A percentile compares a stretch with the other conserved stretches of the same genome.
Evolutionary conservation across 2,329 filamentous ascomycete species (phyloP).

Genomic region (Calonectria fujianensis): DNA sequence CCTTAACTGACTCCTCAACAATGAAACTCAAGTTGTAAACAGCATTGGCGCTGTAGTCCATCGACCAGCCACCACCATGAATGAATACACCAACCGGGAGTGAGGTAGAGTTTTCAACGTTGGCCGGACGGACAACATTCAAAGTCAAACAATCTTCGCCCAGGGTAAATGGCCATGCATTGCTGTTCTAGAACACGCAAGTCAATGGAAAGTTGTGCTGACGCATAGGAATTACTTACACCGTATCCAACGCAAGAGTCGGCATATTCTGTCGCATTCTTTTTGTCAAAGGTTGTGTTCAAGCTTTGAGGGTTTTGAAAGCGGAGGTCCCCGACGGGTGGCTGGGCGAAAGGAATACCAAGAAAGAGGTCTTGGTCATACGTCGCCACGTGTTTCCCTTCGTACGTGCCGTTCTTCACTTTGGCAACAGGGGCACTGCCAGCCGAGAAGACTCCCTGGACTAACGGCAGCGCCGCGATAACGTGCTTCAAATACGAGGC

Average conservation of each 20-base stretch:
- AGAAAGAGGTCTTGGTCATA: constrained; percentile 50
- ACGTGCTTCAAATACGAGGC: constrained; percentile 21
- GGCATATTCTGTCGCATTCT: constrained; percentile 49
- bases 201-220: not conserved
- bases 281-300: constrained; percentile 38
- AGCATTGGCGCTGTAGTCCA: constrained; percentile 65
- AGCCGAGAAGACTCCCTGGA: constrained; percentile 14
- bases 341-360: constrained; percentile 50
- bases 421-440: constrained; percentile 31
- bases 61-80: constrained; percentile 62
- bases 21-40: constrained; percentile 78
- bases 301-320: constrained; percentile 32
- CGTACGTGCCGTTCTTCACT: constrained; percentile 49
- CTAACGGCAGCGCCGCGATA: constrained; percentile 22
- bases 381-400: constrained; percentile 48
- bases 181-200: constrained; percentile 39
- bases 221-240: constrained; percentile 24
- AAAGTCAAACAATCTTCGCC: constrained; percentile 50
- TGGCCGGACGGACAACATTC: constrained; percentile 47
- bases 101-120: constrained; percentile 28
- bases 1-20: constrained; percentile 64
- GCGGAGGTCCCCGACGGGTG: constrained; percentile 27
- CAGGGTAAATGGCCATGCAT: constrained; percentile 45
- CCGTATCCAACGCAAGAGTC: constrained; percentile 53
- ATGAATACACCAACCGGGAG: constrained; percentile 55